phyloP scores from a whole-genome alignment of 2,329 filamentous ascomycete genomes.

The Byssoonygena ceratinophila region DNA sequence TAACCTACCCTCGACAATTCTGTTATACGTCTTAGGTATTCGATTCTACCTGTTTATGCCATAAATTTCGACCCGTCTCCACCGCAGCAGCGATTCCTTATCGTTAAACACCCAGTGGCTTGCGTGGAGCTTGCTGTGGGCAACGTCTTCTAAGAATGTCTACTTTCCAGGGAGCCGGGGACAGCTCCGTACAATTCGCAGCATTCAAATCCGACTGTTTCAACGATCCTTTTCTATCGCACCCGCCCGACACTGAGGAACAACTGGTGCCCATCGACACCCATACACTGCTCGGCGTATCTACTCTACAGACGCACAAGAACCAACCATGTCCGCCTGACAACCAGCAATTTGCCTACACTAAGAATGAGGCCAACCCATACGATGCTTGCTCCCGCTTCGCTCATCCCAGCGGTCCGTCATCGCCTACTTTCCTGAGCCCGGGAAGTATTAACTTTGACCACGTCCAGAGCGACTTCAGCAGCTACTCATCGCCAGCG shows the following conservation, averaged over 20 bases:
- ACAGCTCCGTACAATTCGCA: background rate
- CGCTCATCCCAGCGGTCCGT: conserved; percentile 12
- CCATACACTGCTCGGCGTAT: conserved; percentile 19
- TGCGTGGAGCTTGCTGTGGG: background rate
- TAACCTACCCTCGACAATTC: background rate
- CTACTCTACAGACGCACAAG: background rate
- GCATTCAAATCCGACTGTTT: conserved; percentile 11
- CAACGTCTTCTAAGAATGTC: background rate
- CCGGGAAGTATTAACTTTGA: conserved; percentile 22
- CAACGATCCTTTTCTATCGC: conserved; percentile 22
- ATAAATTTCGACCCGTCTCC: background rate
- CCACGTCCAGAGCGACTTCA: conserved; percentile 15
- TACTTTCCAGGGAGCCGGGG: background rate
- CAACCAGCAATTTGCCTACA: background rate
- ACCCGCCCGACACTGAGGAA: conserved; percentile 32
- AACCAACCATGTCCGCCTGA: background rate
- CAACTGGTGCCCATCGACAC: conserved; percentile 24
- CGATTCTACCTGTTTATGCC: background rate
- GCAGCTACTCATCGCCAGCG: conserved; percentile 8
- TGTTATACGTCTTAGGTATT: background rate
- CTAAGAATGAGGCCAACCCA: conserved; percentile 6
- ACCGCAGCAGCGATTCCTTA: background rate
- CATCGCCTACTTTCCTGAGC: conserved; percentile 23
- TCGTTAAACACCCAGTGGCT: background rate
- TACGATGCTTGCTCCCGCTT: conserved; percentile 8